phyloP scores from a whole-genome alignment of 345 rosid species.

The Passiflora organensis region DNA sequence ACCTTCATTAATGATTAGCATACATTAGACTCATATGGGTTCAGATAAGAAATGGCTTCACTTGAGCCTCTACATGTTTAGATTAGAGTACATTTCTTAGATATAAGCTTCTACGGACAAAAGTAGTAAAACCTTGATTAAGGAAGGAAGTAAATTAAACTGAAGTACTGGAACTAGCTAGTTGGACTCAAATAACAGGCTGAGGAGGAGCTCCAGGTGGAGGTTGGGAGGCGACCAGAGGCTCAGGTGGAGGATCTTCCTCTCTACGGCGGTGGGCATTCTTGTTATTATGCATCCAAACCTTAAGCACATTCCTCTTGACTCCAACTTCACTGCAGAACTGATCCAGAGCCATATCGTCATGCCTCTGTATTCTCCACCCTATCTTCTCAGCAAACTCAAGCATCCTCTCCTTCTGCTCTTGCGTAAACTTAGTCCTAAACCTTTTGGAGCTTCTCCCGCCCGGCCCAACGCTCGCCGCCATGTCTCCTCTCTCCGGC shows the following conservation, averaged over 20 bases:
- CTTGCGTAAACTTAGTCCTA: constrained; percentile 23
- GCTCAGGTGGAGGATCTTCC: not conserved
- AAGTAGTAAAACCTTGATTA: no score
- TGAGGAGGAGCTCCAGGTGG: constrained; percentile 3
- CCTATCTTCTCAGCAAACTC: constrained; percentile 23
- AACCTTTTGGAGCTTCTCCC: constrained; percentile 18
- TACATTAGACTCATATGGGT: not conserved
- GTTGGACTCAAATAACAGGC: not conserved
- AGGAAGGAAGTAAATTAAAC: not conserved
- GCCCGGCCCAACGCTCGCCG: constrained; percentile 7
- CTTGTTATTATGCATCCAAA: constrained; percentile 29
- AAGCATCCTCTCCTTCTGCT: constrained; percentile 22
- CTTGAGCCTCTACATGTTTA: no score
- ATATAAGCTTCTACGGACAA: no score
- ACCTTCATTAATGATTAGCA: not conserved
- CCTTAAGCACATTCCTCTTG: constrained; percentile 22
- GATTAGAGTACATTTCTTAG: no score
- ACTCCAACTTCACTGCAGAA: constrained; percentile 20
- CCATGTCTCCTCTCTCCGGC: constrained; percentile 20
- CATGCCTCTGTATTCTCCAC: constrained; percentile 19
- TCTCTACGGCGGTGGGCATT: constrained; percentile 13
- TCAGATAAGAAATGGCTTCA: no score
- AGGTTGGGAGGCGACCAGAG: not conserved
- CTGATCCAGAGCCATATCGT: constrained; percentile 14
- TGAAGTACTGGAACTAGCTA: no score